Percentiles rank a stretch among this genome's conserved stretches.
Evolutionary conservation across 164 flowering plant species (phyloP).

Genomic region (Brasenia schreberi): DNA sequence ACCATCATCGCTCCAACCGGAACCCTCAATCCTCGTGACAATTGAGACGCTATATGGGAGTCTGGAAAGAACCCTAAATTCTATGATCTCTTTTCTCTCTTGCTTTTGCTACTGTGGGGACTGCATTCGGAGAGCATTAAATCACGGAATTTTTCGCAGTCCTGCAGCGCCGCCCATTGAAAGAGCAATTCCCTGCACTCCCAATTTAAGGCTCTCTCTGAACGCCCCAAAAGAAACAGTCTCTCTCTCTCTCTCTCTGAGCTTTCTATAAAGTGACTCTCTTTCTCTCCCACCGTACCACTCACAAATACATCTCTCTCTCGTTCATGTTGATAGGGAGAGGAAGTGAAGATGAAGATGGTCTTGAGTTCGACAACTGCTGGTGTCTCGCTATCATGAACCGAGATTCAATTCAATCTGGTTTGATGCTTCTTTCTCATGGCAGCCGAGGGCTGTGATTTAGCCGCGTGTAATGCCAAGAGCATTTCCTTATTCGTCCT

Average conservation of each 20-base stretch:
- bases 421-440: background rate
- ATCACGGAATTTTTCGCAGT: conserved; percentile 38
- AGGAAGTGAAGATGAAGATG: conserved; percentile 5
- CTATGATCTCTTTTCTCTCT: background rate
- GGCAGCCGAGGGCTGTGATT: conserved; percentile 10
- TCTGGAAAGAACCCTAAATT: background rate
- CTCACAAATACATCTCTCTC: background rate
- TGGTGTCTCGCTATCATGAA: too few species aligned
- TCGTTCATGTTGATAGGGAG: background rate
- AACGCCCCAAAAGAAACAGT: background rate
- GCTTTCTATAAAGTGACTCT: conserved; percentile 1
- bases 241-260: conserved; percentile 1
- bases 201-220: conserved; percentile 21
- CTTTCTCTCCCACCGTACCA: background rate
- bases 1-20: background rate
- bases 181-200: conserved; percentile 26
- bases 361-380: background rate
- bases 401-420: background rate
- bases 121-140: conserved; percentile 18
- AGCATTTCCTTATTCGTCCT: conserved; percentile 58
- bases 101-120: background rate
- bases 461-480: conserved; percentile 35
- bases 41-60: background rate
- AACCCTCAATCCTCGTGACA: background rate
- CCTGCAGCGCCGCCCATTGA: conserved; percentile 75